Conservation (phyloP, 345 rosid species). For the Pistacia atlantica region DNA sequence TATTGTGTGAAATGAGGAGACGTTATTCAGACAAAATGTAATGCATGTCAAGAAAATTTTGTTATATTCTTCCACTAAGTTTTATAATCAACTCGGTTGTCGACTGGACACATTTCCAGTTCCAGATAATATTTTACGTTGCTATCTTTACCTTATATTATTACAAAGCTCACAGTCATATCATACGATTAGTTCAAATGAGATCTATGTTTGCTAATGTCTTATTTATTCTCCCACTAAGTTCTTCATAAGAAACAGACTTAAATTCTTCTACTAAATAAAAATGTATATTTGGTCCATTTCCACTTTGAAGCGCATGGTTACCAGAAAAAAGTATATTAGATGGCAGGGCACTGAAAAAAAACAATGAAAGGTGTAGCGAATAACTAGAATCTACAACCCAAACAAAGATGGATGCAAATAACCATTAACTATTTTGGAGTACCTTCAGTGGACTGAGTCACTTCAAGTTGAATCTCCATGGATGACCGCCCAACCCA, state of each 20-base stretch:
- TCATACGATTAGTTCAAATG: neutral
- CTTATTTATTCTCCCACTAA: neutral
- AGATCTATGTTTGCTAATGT: neutral
- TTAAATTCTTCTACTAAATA: neutral
- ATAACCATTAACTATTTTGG: neutral
- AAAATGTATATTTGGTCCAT: neutral
- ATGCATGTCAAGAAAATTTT: neutral
- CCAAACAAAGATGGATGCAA: neutral
- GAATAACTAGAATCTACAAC: neutral
- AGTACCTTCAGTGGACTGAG: slow-evolving; percentile 60
- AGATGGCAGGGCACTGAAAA: neutral
- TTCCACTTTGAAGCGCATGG: neutral
- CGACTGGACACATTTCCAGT: neutral
- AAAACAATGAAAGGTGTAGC: neutral
- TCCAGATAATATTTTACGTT: neutral
- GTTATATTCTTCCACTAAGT: neutral
- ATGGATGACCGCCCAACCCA: slow-evolving; percentile 92
- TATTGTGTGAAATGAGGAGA: neutral
- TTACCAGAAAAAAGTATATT: neutral
- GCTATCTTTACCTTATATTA: neutral
- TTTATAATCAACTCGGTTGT: neutral
- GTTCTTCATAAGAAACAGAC: neutral
- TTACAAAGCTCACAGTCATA: neutral
- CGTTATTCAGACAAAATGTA: neutral
- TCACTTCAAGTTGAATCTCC: slow-evolving; percentile 85